Base-by-base conservation (phyloP, 352 stramenopile species). In the Phytophthora colocasiae region DNA sequence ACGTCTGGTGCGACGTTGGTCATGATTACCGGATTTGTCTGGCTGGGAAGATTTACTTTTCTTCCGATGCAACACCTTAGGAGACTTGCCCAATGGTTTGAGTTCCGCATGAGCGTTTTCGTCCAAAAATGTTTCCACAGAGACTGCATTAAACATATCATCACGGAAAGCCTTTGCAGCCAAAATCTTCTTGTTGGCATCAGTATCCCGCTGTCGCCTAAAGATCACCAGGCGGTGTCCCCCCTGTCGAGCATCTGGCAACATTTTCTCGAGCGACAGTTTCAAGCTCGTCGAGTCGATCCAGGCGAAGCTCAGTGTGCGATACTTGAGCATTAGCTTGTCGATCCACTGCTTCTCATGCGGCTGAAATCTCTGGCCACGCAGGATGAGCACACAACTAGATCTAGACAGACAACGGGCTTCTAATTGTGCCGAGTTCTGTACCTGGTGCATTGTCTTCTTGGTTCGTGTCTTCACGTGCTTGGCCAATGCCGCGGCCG, bases 261-360 rank as follows among this genome's bases (percentile, higher is more conserved):
- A 63, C 61, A 83, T 59, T 14, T 71, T 81, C 59, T 94, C 85
- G 34, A 94, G 78, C 51, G 84, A 90, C 12, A 93, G 71, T 73
- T 88, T 86, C 41, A 85, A 65, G 12, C 78, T 77, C 27, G 74
- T 80, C 34, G 85, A 74, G 48, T 96, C 85, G 24, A 91, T 57
- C 84, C 83, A 94, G 10, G 74, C 84, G 44, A 94, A 96, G 40
- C 73, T 71, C n/a, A 89, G 31, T 3, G 70, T 81, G 54, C 85
- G 84, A 51, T 92, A 70, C 47, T 82, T 57, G 9, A 71, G 57
- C 63, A 92, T 77, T 12, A 96, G 64, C 38, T 71, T 73, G 27
- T 87, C 73, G 11, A 96, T 67, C 87, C 84, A 96, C 47, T 85
- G 80, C 56, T 83, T 85, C 58, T 96, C 84, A 51, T 91, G 84